These are phyloP conservation scores for Leishmania mexicana DNA, from an alignment of 208 protist genomes.

Conservation along the genomic window DNA sequence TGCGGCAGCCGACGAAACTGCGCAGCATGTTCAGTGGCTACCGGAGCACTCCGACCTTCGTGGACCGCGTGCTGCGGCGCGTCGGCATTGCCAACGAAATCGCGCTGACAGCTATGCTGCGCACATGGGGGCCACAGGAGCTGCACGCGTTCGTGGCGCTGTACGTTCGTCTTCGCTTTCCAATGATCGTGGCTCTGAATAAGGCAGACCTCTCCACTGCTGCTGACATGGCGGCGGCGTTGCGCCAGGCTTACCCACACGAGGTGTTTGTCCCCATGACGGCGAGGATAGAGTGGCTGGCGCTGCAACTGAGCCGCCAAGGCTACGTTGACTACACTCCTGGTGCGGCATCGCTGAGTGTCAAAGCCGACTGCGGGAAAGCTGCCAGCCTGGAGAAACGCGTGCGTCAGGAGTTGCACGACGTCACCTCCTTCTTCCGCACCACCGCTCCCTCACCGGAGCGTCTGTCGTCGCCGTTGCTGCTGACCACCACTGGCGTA, in stretches of 20 bases:
- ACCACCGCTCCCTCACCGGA: neutral
- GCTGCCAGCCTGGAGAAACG: slow-evolving; percentile 26
- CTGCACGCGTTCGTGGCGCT: slow-evolving; percentile 91
- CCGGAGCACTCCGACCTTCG: slow-evolving; percentile 72
- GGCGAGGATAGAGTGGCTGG: slow-evolving; percentile 76
- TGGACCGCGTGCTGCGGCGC: slow-evolving; percentile 64
- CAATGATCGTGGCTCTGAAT: slow-evolving; percentile 92
- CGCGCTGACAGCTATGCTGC: slow-evolving; percentile 38
- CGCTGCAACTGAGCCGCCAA: slow-evolving; percentile 62
- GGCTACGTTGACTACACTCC: slow-evolving; percentile 66
- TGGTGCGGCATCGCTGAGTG: slow-evolving; percentile 36
- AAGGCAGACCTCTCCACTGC: slow-evolving; percentile 87
- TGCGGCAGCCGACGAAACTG: slow-evolving; percentile 71
- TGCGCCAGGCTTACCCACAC: slow-evolving; percentile 64
- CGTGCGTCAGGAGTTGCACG: slow-evolving; percentile 30
- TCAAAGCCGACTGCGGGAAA: slow-evolving; percentile 18
- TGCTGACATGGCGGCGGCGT: slow-evolving; percentile 30
- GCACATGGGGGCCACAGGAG: slow-evolving; percentile 64
- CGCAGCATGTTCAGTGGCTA: slow-evolving; percentile 94
- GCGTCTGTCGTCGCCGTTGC: neutral
- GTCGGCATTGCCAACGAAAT: slow-evolving; percentile 54
- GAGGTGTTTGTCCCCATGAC: slow-evolving; percentile 83
- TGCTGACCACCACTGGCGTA: slow-evolving; percentile 72
- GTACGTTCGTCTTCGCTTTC: slow-evolving; percentile 91
- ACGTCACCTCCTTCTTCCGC: slow-evolving; percentile 40